Base-by-base conservation (phyloP, 2,329 filamentous ascomycete genomes). In the Penicillium digitatum region DNA sequence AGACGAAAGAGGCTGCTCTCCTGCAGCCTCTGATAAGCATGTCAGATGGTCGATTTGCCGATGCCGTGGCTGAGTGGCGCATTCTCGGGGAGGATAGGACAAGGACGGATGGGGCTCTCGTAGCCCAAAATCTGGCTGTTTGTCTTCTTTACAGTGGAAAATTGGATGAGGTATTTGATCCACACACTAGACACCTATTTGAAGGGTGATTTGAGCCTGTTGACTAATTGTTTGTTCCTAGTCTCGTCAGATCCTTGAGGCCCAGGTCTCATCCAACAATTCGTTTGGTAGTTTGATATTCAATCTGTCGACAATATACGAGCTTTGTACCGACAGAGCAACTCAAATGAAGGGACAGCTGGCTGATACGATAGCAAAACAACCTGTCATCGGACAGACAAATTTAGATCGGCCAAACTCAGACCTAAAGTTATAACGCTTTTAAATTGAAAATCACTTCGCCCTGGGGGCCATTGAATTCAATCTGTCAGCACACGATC, bases 261-360 rank as follows among this genome's bases (percentile, higher is more conserved):
- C 76, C 0, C 74, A 95, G 11, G 78, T 91, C 0, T 79, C 83
- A 3, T 70, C 77, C 0, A 83, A 85, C 1, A 78, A 83, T 38
- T 82, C 84, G 0, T 96, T 93, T 55, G 86, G 89, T 59, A 89
- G 89, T 0, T 75, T 96, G 2, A 82, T 95, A 0, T 95, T 96
- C 74, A 97, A 97, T 69, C 74, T 99, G 12, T 85, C 87, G 11
- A 97, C 93, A 0, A 84, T 96, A 65, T 97, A 95, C 69, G 94
- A 97, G 73, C 80, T 97, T 8, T 94, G 89, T 69, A 92, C 89
- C 0, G 92, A 97, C 64, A 82, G 83, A 58, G 83, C 89, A 39
- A 79, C 83, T 46, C 81, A 81, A 12, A 73, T 88, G 63, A 97
- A 97, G 78, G 72, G 82, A 29, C 78, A 76, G 26, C 77, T 97